Percentiles rank a stretch among this genome's conserved stretches.
Conservation (phyloP, 1,284 basidiomycete genomes). For the Rhodotorula sp. region DNA sequence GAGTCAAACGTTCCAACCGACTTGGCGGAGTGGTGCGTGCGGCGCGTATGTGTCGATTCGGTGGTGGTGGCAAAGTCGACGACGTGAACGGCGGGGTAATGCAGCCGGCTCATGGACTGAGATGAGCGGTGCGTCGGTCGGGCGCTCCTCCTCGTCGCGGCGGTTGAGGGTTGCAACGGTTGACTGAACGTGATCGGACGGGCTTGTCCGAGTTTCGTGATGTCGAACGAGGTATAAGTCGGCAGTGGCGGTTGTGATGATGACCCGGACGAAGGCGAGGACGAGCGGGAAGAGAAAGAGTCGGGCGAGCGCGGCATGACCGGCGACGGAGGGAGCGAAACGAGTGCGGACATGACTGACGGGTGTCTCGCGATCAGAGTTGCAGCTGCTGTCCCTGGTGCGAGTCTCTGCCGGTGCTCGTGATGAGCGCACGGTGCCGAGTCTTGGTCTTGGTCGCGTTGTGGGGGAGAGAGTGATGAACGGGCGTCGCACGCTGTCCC, state of each 20-base stretch:
- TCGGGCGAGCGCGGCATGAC: slow-evolving; percentile 19
- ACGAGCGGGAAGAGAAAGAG: slow-evolving; percentile 28
- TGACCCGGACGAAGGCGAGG: slow-evolving; percentile 8
- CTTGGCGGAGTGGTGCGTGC: slow-evolving; percentile 1
- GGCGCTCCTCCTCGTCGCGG: not conserved
- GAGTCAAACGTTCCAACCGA: slow-evolving; percentile 5
- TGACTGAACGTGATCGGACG: not conserved
- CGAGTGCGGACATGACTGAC: slow-evolving; percentile 13
- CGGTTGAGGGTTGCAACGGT: not conserved
- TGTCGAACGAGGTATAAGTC: slow-evolving; percentile 14
- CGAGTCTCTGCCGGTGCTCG: no score
- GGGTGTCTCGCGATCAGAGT: no score
- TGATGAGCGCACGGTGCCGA: no score
- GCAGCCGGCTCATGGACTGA: slow-evolving; percentile 10
- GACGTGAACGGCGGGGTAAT: not conserved
- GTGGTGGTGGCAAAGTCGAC: not conserved
- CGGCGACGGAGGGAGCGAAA: slow-evolving; percentile 17
- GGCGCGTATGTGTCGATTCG: not conserved
- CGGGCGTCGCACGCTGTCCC: no score
- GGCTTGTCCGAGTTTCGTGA: not conserved
- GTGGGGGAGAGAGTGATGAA: no score
- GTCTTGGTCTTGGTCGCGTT: no score
- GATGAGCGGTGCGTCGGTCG: slow-evolving; percentile 4
- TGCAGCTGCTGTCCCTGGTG: no score
- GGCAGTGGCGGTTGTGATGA: slow-evolving; percentile 12